Evolutionary conservation across 768 basidiomycete genomes (phyloP), one percentile per base, ranked within the genome.

Genomic region (Rhodotorula diobovata): DNA sequence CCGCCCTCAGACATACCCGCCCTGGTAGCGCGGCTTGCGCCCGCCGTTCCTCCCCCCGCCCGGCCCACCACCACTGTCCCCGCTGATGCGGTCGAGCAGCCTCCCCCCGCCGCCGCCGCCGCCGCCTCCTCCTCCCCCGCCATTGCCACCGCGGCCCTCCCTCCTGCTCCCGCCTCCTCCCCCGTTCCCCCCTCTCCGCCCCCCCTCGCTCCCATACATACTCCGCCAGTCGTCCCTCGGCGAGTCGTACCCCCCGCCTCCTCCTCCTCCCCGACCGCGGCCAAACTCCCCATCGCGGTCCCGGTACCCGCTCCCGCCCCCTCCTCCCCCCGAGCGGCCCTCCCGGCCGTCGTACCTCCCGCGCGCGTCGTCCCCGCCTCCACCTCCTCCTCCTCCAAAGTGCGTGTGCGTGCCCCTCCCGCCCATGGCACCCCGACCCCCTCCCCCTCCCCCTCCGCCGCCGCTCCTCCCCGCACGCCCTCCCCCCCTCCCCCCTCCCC

Each of bases 11-110:
- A 70, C 54, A n/a, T 71, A 71, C 10, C 70, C 70, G 25, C 70
- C 70, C 34, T 43, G 43, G 21, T 71, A 71, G 18, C 54, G 30
- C 65, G 70, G 70, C 39, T 48, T 51, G 23, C 68, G 21, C 48
- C 64, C 60, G 5, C 70, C 65, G 28, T 45, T 39, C 15, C 54
- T 23, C 34, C 32, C 54, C 10, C 54, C 32, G 3, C 55, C 55
- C 12, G 21, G 34, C 14, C 53, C 32, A 34, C 66, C 66, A 15
- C 51, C 50, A 15, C 55, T 50, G 43, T 20, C 51, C n/a, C 63
- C 63, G 4, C 61, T 39, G 3, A 66, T 48, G 6, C 68, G 61
- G 43, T 69, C 68, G 20, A 69, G 56, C 46, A 69, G 41, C 21
- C 61, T 58, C 23, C 34, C 45, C 30, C 28, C 37, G 25, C 37